Evolutionary conservation across 768 basidiomycete genomes (phyloP).

Genomic region (Lactarius hengduanensis): DNA sequence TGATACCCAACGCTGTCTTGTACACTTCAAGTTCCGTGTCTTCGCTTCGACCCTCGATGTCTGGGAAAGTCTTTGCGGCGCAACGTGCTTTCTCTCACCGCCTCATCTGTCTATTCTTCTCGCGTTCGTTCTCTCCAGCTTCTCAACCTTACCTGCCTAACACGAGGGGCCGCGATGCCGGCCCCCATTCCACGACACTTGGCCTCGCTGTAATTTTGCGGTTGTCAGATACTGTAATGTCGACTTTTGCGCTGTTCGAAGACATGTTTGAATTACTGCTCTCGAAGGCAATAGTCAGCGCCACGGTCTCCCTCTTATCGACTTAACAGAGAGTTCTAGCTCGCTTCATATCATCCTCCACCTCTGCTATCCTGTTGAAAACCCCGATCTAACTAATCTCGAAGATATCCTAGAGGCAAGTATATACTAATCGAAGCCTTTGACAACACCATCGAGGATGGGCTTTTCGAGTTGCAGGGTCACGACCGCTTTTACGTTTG

Average conservation of each 20-base stretch:
- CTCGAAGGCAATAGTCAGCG: not conserved
- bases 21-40: not conserved
- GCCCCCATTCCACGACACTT: slow-evolving; percentile 13
- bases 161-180: slow-evolving; percentile 9
- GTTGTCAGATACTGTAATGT: slow-evolving; percentile 19
- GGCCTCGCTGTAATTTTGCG: slow-evolving; percentile 15
- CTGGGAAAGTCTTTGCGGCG: not conserved
- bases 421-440: slow-evolving; percentile 24
- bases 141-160: not conserved
- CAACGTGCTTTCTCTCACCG: not conserved
- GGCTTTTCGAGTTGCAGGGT: slow-evolving; percentile 13
- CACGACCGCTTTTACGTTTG: slow-evolving; percentile 17
- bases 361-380: slow-evolving; percentile 20
- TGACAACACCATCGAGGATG: slow-evolving; percentile 17
- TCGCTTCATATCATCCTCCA: slow-evolving; percentile 14
- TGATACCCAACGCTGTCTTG: too few relatives aligned
- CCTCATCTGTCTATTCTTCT: not conserved
- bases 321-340: slow-evolving; percentile 14
- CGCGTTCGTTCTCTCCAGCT: not conserved
- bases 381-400: slow-evolving; percentile 2
- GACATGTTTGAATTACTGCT: slow-evolving; percentile 21
- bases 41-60: not conserved
- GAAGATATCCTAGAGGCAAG: not conserved
- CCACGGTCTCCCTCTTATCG: slow-evolving; percentile 6
- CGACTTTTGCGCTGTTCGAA: slow-evolving; percentile 17